Conservation (phyloP, 2,329 filamentous ascomycete genomes). For the Aspergillus sp. region DNA sequence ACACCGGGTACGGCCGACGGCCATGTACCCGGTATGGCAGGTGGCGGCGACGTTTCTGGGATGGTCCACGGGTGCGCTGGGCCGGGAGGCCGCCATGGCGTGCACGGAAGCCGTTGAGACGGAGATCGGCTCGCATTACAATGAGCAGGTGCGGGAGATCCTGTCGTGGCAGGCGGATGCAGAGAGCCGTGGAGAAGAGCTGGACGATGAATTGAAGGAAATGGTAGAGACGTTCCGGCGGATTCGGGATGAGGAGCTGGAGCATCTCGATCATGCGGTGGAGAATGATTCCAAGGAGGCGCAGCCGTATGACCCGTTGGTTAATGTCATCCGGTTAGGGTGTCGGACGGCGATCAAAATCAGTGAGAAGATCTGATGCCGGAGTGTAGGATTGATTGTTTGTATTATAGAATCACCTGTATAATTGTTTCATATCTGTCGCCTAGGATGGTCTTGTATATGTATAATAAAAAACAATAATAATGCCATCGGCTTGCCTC, state of each 20-base stretch:
- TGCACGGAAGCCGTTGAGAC: constrained; percentile 98
- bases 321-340: constrained; percentile 81
- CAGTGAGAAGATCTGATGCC: constrained; percentile 50
- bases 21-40: constrained; percentile 88
- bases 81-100: constrained; percentile 93
- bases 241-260: constrained; percentile 92
- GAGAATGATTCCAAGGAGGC: constrained; percentile 91
- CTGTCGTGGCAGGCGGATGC: constrained; percentile 78
- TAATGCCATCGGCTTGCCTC: too few species aligned
- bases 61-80: constrained; percentile 85
- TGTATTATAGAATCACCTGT: neutral
- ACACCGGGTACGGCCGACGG: constrained; percentile 88
- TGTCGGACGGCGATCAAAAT: constrained; percentile 93
- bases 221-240: constrained; percentile 72
- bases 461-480: too few species aligned
- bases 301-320: constrained; percentile 83
- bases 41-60: constrained; percentile 76
- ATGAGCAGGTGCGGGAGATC: constrained; percentile 79
- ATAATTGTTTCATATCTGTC: neutral
- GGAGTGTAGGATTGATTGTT: neutral
- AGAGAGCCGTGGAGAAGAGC: constrained; percentile 73
- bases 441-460: too few species aligned
- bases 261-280: constrained; percentile 93
- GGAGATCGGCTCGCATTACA: constrained; percentile 95
- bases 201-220: constrained; percentile 73